Base-by-base conservation (phyloP, 257 asterid species). In the Rhazya stricta region DNA sequence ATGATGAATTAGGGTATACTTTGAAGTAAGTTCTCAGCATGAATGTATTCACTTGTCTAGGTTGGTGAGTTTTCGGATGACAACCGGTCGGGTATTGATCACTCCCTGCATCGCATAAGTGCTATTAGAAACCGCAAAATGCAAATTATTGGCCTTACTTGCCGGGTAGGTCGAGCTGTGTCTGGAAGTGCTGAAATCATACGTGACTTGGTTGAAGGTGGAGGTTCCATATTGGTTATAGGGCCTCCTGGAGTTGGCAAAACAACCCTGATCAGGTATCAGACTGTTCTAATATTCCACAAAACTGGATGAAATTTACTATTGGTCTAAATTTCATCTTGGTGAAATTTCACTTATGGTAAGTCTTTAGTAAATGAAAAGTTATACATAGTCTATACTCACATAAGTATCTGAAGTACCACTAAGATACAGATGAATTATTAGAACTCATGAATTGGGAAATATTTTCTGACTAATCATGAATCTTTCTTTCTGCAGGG, bases 231-330 rank as follows among this genome's bases (percentile, higher is more conserved):
- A 71, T 85, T 92, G 85, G 96, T 94, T 85, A 94, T 94, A 63
- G 97, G 99, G 42, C 98, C 98, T 68, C 99, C 99, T 13, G 99
- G 99, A 71, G 99, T 92, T 69, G 99, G 99, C 81, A 94, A 94
- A 85, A 94, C 99, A 71, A 92, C 99, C 67, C 84, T 94, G 78
- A 94, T 94, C 87, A 92, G 99, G 99, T 91, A 86, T 43, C n/a
- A 65, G 4, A 37, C 34, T 57, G 6, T 15, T 48, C 63, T 45
- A 25, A 74, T 77, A 78, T 56, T 51, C 6, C n/a, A 27, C 29
- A 6, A 67, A 16, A 41, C 32, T 54, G 27, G 27, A 21, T n/a
- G 48, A 29, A 13, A 56, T 34, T 29, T 15, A 50, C 41, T 27
- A 9, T 54, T 4, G 12, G 12, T 36, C 51, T 36, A 25, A 53